A percentile compares a stretch with the other conserved stretches of the same genome.
Evolutionary conservation across 2,329 filamentous ascomycete species (phyloP).

Genomic region (Fusarium subtropicale): DNA sequence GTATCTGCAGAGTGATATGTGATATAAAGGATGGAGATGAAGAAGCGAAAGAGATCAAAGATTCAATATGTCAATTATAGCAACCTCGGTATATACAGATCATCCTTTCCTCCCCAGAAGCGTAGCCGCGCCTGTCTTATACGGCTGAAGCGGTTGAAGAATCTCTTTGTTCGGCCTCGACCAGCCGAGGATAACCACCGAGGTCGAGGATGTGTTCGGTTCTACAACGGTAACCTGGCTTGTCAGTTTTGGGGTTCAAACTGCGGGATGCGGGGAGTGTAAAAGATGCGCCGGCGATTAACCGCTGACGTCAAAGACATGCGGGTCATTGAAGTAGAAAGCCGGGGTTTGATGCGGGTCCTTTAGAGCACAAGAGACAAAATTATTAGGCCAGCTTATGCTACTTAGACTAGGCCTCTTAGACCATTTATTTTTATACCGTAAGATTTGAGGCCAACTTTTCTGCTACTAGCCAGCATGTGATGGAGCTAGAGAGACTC

Average conservation of each 20-base stretch:
- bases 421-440: too few relatives aligned
- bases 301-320: slow-evolving; percentile 45
- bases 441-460: too few relatives aligned
- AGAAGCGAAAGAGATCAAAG: not conserved
- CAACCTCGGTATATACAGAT: slow-evolving; percentile 26
- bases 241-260: slow-evolving; percentile 23
- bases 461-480: too few relatives aligned
- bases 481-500: not conserved
- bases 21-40: not conserved
- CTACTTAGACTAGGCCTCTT: too few relatives aligned
- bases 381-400: too few relatives aligned
- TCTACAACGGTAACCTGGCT: slow-evolving; percentile 33
- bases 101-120: not conserved
- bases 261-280: slow-evolving; percentile 12
- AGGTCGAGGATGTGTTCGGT: slow-evolving; percentile 34
- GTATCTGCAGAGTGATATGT: not conserved
- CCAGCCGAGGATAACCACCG: slow-evolving; percentile 47
- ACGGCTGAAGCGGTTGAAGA: slow-evolving; percentile 39
- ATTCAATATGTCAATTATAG: slow-evolving; percentile 10
- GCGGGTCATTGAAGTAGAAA: not conserved
- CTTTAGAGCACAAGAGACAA: not conserved
- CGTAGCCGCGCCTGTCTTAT: slow-evolving; percentile 16
- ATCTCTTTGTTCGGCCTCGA: slow-evolving; percentile 29
- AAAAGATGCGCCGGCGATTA: slow-evolving; percentile 41
- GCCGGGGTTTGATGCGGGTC: slow-evolving; percentile 10